Evolutionary conservation across 169 alveolate genomes (phyloP).

Genomic region (Amoebophrya sp.): DNA sequence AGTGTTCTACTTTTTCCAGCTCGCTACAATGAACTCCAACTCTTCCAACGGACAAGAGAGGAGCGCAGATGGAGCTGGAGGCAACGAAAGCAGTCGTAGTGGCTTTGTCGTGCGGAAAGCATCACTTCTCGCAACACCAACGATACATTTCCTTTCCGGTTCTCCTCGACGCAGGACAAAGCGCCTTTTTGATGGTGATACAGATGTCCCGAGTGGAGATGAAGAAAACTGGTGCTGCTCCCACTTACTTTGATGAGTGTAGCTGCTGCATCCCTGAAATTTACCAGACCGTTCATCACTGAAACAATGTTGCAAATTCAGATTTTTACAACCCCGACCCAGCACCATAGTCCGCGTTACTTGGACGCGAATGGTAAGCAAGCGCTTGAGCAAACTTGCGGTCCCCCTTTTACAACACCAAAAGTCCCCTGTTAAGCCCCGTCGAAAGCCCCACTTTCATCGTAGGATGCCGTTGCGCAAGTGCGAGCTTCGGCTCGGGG

Average conservation of each 20-base stretch:
- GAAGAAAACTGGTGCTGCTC: not conserved
- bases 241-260: not conserved
- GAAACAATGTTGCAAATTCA: not conserved
- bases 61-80: no score
- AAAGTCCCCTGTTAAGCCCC: not conserved
- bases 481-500: not conserved
- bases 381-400: no score
- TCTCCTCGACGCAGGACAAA: not conserved
- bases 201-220: not conserved
- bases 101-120: no score
- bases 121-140: not conserved
- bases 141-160: no score
- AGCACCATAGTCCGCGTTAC: no score
- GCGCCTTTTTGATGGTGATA: not conserved
- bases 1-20: no score
- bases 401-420: not conserved
- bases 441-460: not conserved
- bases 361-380: no score
- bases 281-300: not conserved
- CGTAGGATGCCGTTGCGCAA: not conserved
- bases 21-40: no score
- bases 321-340: not conserved
- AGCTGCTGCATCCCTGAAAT: no score
- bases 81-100: no score
- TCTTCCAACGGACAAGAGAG: no score